Evolutionary conservation across 148 eudicot species (phyloP), one percentile per base, ranked within the genome.

Genomic region (Silene conica): DNA sequence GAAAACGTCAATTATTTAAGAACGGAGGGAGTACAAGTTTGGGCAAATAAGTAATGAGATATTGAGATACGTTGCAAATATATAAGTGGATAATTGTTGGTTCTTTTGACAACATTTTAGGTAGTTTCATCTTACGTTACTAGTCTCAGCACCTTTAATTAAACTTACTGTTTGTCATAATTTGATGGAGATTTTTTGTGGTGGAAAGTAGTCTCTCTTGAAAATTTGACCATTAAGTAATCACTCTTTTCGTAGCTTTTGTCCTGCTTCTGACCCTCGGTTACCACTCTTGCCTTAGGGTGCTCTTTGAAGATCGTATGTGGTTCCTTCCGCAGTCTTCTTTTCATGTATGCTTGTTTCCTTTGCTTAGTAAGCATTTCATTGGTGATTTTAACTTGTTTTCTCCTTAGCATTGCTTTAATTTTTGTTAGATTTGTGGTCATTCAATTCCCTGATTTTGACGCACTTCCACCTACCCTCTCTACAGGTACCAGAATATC

Each of bases 401-500:
- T 8, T 16, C 28, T 28, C 21, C 3, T 19, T 64, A 21, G 5
- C 41, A 76, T 20, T 26, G 31, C 28, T 72, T 14, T 16, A 21
- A n/a, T n/a, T n/a, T 15, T 43, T 20, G 18, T 15, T 16, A 23
- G 25, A 45, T 79, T 23, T 18, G 6, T 16, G 19, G 23, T 22
- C 22, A 10, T 67, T 25, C 26, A 25, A n/a, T 61, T 11, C 55
- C 20, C 12, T 57, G 63, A 23, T 59, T 41, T 19, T 68, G 67
- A 41, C 45, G 26, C 57, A 12, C 23, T 22, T 61, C 0, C n/a
- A 57, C 23, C 48, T 74, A 10, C n/a, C 13, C 55, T 9, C 43
- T 20, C 9, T 79, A 52, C 83, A 85, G 92, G 83, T 45, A 54
- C 78, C 70, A 22, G 80, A 85, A 18, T 71, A 80, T 66, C 54